Percentiles rank a stretch among this genome's conserved stretches.
Evolutionary conservation across 2,329 filamentous ascomycete genomes (phyloP).

Genomic region (Aspergillus terreus): DNA sequence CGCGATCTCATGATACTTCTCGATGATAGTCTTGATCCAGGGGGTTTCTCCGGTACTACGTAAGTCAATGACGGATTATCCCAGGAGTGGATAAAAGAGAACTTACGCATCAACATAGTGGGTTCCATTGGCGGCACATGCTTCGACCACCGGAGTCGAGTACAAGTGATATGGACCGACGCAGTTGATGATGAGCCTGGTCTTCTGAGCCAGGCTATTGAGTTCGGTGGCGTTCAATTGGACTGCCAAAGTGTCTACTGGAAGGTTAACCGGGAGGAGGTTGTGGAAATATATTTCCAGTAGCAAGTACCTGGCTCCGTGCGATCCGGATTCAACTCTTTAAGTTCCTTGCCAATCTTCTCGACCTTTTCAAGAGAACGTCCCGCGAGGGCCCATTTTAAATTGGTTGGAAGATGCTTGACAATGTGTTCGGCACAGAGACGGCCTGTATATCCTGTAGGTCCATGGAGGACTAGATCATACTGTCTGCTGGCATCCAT

Average conservation of each 20-base stretch:
- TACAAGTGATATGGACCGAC: constrained; percentile 63
- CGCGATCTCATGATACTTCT: constrained; percentile 58
- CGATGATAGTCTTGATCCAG: constrained; percentile 61
- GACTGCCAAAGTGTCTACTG: constrained; percentile 42
- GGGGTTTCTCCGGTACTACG: constrained; percentile 59
- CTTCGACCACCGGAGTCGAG: constrained; percentile 62
- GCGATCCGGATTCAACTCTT: constrained; percentile 65
- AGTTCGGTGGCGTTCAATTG: constrained; percentile 51
- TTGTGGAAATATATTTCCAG: no score
- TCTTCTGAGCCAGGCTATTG: constrained; percentile 50
- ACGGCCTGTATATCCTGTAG: constrained; percentile 79
- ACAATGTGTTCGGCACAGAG: constrained; percentile 73
- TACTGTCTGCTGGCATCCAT: constrained; percentile 52
- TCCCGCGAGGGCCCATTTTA: constrained; percentile 86
- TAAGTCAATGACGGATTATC: constrained; percentile 1
- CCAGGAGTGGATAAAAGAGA: neutral
- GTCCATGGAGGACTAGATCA: constrained; percentile 64
- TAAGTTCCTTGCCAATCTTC: constrained; percentile 63
- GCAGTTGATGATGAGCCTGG: constrained; percentile 57
- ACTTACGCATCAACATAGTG: constrained; percentile 62
- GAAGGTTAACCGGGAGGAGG: neutral
- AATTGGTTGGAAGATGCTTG: constrained; percentile 64
- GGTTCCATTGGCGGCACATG: constrained; percentile 61
- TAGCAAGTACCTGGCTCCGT: constrained; percentile 58
- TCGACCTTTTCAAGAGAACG: constrained; percentile 75